Percentiles rank a stretch among this genome's conserved stretches.
Conservation (phyloP, 2,329 filamentous ascomycete species). For the Phialophora expanda region DNA sequence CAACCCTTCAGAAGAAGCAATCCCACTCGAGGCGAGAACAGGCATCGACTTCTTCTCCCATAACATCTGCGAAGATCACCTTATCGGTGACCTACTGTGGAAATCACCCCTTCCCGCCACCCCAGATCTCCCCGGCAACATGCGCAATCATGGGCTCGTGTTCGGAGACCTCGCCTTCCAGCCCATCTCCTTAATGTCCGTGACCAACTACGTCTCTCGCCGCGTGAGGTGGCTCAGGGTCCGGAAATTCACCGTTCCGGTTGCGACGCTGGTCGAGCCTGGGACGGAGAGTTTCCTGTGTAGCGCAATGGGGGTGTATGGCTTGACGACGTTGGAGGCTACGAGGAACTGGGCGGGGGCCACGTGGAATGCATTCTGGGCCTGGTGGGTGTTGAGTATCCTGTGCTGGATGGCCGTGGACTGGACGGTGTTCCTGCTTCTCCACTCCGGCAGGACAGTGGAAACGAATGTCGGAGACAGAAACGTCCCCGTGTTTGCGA, state of each 20-base stretch:
- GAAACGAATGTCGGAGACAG: slow-evolving; percentile 46
- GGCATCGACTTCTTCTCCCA: slow-evolving; percentile 93
- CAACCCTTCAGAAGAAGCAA: slow-evolving; percentile 41
- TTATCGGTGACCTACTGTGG: slow-evolving; percentile 93
- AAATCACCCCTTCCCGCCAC: slow-evolving; percentile 63
- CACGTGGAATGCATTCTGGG: slow-evolving; percentile 70
- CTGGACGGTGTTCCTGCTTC: slow-evolving; percentile 70
- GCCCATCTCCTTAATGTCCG: slow-evolving; percentile 80
- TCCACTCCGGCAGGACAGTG: slow-evolving; percentile 75
- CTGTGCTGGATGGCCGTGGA: slow-evolving; percentile 75
- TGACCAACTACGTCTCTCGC: slow-evolving; percentile 76
- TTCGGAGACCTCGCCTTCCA: slow-evolving; percentile 88
- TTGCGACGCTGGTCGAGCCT: slow-evolving; percentile 89
- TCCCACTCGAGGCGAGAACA: slow-evolving; percentile 43
- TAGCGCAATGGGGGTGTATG: slow-evolving; percentile 78
- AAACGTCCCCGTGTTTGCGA: slow-evolving; percentile 75
- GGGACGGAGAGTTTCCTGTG: slow-evolving; percentile 89
- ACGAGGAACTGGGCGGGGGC: slow-evolving; percentile 57
- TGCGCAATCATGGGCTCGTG: slow-evolving; percentile 79
- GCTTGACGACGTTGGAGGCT: slow-evolving; percentile 70
- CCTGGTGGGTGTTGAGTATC: slow-evolving; percentile 71
- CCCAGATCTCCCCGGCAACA: slow-evolving; percentile 34
- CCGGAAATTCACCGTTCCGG: slow-evolving; percentile 88
- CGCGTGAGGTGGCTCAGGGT: slow-evolving; percentile 90
- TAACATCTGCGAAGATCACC: slow-evolving; percentile 96